These are phyloP conservation scores for Tolypocladium endophyticum DNA, from an alignment of 2,329 filamentous ascomycete genomes.

Conservation along the genomic window DNA sequence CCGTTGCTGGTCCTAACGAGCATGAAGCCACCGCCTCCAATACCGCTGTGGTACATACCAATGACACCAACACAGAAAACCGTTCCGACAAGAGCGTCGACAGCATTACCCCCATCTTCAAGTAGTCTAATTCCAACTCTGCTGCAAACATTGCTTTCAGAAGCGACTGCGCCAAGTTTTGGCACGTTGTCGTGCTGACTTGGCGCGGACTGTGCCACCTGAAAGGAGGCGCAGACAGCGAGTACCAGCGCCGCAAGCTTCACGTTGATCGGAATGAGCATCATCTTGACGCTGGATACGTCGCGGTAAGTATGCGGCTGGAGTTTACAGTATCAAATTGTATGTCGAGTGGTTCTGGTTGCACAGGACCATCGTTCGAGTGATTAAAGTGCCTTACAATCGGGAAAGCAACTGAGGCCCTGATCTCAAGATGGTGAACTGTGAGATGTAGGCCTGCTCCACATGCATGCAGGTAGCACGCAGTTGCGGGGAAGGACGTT, in stretches of 20 bases:
- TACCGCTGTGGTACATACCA: conserved; percentile 57
- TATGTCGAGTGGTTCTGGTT: not conserved
- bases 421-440: too few relatives aligned
- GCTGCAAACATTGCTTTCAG: conserved; percentile 49
- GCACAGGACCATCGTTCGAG: not conserved
- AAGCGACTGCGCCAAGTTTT: conserved; percentile 47
- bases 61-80: conserved; percentile 54
- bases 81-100: conserved; percentile 55
- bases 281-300: not conserved
- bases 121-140: conserved; percentile 47
- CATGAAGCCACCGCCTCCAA: conserved; percentile 74
- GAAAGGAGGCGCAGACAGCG: not conserved
- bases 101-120: conserved; percentile 52
- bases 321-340: not conserved
- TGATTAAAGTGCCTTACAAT: not conserved
- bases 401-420: not conserved
- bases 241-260: not conserved
- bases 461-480: too few relatives aligned
- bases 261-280: not conserved
- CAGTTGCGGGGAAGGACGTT: too few relatives aligned
- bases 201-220: not conserved
- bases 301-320: not conserved
- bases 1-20: conserved; percentile 56
- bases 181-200: not conserved
- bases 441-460: too few relatives aligned